Conservation (phyloP, 2,329 filamentous ascomycete genomes). For the Dactylellina haptotyla region DNA sequence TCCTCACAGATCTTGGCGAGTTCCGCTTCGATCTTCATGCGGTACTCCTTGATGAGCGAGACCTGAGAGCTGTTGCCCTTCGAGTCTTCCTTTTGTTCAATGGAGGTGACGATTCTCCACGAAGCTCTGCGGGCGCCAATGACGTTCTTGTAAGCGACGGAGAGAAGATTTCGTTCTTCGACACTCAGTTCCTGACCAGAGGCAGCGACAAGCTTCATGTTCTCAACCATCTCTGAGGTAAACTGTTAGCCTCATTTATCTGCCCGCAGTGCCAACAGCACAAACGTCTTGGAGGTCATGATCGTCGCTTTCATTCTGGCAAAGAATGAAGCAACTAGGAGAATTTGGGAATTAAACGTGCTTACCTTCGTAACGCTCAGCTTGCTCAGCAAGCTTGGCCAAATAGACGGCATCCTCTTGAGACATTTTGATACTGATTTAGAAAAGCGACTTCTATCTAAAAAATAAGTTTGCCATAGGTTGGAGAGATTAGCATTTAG, state of each 20-base stretch:
- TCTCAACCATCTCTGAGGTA: constrained; percentile 92
- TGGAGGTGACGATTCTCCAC: constrained; percentile 99
- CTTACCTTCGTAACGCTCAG: constrained; percentile 99
- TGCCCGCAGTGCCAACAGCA: neutral
- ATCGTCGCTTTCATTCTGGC: neutral
- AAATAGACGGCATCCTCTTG: constrained; percentile 99
- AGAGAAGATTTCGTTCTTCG: constrained; percentile 78
- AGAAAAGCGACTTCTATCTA: constrained; percentile 11
- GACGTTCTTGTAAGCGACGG: constrained; percentile 99
- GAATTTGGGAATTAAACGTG: no score
- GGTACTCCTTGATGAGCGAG: constrained; percentile 92
- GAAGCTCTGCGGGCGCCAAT: constrained; percentile 97
- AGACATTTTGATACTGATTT: constrained; percentile 78
- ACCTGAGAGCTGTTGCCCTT: constrained; percentile 98
- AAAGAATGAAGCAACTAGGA: neutral
- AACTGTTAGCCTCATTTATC: neutral
- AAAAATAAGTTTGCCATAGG: neutral
- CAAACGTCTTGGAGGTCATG: neutral
- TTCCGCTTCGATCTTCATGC: constrained; percentile 97
- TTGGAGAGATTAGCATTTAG: constrained; percentile 22
- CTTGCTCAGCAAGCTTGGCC: constrained; percentile 99
- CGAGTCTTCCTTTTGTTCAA: constrained; percentile 99
- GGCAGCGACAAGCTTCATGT: constrained; percentile 98
- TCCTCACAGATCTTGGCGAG: constrained; percentile 98
- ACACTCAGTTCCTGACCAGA: constrained; percentile 71